Base-by-base conservation (phyloP, 192 early-diverging fungal species). In the Irineochytrium annulatum region DNA sequence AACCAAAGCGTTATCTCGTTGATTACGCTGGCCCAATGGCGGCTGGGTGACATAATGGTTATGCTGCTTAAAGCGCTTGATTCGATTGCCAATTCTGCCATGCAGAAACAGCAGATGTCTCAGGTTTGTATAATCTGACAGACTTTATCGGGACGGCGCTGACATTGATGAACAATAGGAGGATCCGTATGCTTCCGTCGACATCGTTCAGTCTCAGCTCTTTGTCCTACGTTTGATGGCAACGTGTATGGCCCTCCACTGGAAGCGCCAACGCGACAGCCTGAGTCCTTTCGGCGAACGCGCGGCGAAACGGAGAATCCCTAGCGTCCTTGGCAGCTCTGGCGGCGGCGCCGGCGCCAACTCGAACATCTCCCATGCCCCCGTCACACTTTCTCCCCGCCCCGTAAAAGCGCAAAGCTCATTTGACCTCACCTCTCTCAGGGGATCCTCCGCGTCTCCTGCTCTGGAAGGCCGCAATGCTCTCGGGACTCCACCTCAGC, bases 121-220 rank as follows among this genome's bases (percentile, higher is more conserved):
- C 44, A 31, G 8, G 49, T 34, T 22, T 49, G 24, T 22, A 16
- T 31, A 67, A 30, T n/a, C n/a, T n/a, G n/a, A n/a, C n/a, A n/a
- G n/a, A n/a, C n/a, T n/a, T n/a, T n/a, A n/a, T n/a, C n/a, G n/a
- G n/a, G n/a, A n/a, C n/a, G n/a, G n/a, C n/a, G n/a, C n/a, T n/a
- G n/a, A n/a, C n/a, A n/a, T n/a, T n/a, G n/a, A n/a, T n/a, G n/a
- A n/a, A n/a, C n/a, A n/a, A n/a, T 13, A 46, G 27, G 34, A 70
- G 24, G 86, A 88, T 41, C 74, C 82, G 19, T 59, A 57, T 57
- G 67, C 82, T n/a, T 79, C 86, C 2, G 61, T 72, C 27, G 79
- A 91, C 39, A 77, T 86, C 28, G 80, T 91, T 62, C 89, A 96
- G 62, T 92, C 91, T 17, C 92, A 93, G 67, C 77, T 92, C 11